Evolutionary conservation across 2,329 filamentous ascomycete species (phyloP).

Genomic region (Camptophora hylomeconis): DNA sequence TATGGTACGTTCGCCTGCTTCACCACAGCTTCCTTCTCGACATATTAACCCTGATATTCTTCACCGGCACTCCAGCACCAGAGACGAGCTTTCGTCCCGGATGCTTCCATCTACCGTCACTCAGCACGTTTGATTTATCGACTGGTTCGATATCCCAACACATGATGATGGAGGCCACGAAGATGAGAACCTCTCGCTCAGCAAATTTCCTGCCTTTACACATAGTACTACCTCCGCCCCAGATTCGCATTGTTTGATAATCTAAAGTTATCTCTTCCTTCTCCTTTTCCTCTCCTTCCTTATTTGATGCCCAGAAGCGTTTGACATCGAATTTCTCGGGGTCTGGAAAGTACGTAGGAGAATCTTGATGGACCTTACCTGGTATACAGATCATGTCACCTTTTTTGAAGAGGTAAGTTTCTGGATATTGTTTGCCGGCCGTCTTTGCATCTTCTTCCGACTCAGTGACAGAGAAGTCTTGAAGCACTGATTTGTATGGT

Average conservation of each 20-base stretch:
- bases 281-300: conserved; percentile 23
- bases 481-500: conserved; percentile 28
- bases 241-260: conserved; percentile 33
- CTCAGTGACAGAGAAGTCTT: conserved; percentile 28
- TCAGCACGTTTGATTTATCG: conserved; percentile 21
- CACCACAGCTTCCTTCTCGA: conserved; percentile 23
- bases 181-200: conserved; percentile 36
- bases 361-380: conserved; percentile 14
- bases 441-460: conserved; percentile 25
- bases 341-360: conserved; percentile 16
- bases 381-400: conserved; percentile 31
- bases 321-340: conserved; percentile 31
- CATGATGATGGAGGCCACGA: conserved; percentile 39
- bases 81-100: conserved; percentile 37
- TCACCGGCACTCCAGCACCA: conserved; percentile 37
- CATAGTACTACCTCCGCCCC: conserved; percentile 35
- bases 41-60: conserved; percentile 43
- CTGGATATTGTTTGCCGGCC: conserved; percentile 18
- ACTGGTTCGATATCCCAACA: conserved; percentile 44
- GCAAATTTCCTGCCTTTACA: conserved; percentile 40
- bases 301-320: conserved; percentile 29
- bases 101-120: conserved; percentile 32
- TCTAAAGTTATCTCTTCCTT: conserved; percentile 17
- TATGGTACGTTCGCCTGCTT: too few relatives aligned
- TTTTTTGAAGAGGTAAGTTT: conserved; percentile 27